Percentiles rank a stretch among this genome's conserved stretches.
These are phyloP conservation scores for Amylostereum areolatum DNA, from an alignment of 1,284 basidiomycete species.

Conservation along the genomic window DNA sequence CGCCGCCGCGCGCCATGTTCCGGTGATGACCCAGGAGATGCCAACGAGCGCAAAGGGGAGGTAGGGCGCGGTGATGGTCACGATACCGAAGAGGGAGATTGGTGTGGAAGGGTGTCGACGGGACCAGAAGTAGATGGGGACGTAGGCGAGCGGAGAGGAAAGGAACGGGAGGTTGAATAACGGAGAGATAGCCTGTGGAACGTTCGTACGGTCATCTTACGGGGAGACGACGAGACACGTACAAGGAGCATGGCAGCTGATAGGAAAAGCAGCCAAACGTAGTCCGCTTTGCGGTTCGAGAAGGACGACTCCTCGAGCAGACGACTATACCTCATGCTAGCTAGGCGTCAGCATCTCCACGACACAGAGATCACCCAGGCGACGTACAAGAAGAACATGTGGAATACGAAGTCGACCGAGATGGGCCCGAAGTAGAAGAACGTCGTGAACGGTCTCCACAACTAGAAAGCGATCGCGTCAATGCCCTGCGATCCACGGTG, in stretches of 20 bases:
- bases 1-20: slow-evolving; percentile 79
- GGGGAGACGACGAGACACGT: slow-evolving; percentile 19
- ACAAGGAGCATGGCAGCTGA: slow-evolving; percentile 82
- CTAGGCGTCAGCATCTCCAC: not conserved
- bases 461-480: slow-evolving; percentile 34
- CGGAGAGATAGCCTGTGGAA: slow-evolving; percentile 66
- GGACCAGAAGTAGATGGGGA: slow-evolving; percentile 96
- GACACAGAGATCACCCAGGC: not conserved
- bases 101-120: slow-evolving; percentile 89
- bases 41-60: slow-evolving; percentile 86
- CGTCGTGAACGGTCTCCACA: slow-evolving; percentile 86
- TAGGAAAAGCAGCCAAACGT: slow-evolving; percentile 85
- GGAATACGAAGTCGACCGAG: slow-evolving; percentile 93
- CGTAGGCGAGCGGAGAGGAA: slow-evolving; percentile 84
- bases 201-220: not conserved
- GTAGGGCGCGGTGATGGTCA: slow-evolving; percentile 95
- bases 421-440: slow-evolving; percentile 96
- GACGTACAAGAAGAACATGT: slow-evolving; percentile 95
- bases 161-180: slow-evolving; percentile 89
- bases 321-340: slow-evolving; percentile 90
- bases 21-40: slow-evolving; percentile 87
- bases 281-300: slow-evolving; percentile 85
- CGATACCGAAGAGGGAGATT: slow-evolving; percentile 91
- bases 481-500: not conserved
- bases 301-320: slow-evolving; percentile 97